A percentile compares a stretch with the other conserved stretches of the same genome.
Evolutionary conservation across 306 rosid species (phyloP).

Genomic region (Glycine tomentella): DNA sequence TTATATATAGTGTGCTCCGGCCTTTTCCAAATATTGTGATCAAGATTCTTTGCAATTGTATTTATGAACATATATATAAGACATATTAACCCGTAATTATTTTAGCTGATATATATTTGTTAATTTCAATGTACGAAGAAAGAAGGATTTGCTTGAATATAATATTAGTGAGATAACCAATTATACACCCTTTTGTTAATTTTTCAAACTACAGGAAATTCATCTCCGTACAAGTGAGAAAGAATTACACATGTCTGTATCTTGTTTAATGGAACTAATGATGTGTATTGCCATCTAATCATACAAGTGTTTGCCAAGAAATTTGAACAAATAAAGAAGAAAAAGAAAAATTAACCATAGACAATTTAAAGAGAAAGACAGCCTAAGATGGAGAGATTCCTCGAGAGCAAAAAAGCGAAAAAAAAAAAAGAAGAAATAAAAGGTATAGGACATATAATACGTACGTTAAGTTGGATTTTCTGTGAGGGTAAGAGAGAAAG

Average conservation of each 20-base stretch:
- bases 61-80: not conserved
- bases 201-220: not conserved
- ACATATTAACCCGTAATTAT: not conserved
- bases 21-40: no score
- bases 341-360: constrained; percentile 27
- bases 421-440: constrained; percentile 14
- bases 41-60: not conserved
- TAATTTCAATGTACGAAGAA: not conserved
- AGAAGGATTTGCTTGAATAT: not conserved
- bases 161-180: not conserved
- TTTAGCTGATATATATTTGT: not conserved
- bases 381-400: constrained; percentile 60
- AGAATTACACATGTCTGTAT: not conserved
- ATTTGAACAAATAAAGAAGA: constrained; percentile 21
- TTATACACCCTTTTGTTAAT: not conserved
- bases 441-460: constrained; percentile 48
- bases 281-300: constrained; percentile 40
- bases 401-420: constrained; percentile 45
- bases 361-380: constrained; percentile 40
- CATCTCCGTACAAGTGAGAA: not conserved
- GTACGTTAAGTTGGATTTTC: constrained; percentile 39
- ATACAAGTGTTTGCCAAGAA: constrained; percentile 39
- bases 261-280: not conserved
- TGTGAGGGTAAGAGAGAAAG: constrained; percentile 47
- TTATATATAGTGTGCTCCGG: no score